Base-by-base conservation (phyloP, 768 basidiomycete genomes). In the Mycena sanguinolenta region DNA sequence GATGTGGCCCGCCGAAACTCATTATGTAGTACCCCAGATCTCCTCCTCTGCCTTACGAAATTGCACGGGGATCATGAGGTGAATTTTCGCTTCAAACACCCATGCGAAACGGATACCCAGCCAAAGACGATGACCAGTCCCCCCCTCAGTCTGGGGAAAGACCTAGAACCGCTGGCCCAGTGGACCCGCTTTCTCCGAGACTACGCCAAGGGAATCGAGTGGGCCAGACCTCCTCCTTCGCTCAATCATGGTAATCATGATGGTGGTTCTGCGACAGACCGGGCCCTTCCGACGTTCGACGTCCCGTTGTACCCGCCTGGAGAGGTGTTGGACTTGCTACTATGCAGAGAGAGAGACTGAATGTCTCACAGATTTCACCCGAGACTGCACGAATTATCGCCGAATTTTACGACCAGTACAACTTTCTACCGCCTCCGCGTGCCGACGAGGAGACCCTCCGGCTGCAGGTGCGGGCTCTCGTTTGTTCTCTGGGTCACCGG, bases 341-440 rank as follows among this genome's bases (percentile, higher is more conserved):
- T 14, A 10, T 13, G 19, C 23, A 50, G 49, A 25, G 12, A 50
- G 49, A 34, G 25, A 50, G 49, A 13, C 49, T 50, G 44, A 50
- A 42, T 34, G 10, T 34, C 6, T 34, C 10, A 34, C 30, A 71
- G 64, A 64, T 72, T 9, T 46, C 71, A 5, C 16, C 30, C 1
- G 62, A 39, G 42, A 72, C 66, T 4, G 71, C 71, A 38, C 44
- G 44, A 21, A 46, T 34, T 7, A 68, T 72, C 23, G 65, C 65
- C 17, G 44, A 67, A 57, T 72, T 72, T 23, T 68, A 72, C 53
- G 42, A 44, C 12, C 38, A 54, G 25, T 54, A 72, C 57, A 42
- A 57, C 10, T 72, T 68, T 23, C 30, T 72, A 19, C 71, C 71
- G 9, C 65, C 71, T 16, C 71, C 71, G 25, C 59, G 64, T 2